Evolutionary conservation across 148 eudicot species (phyloP), one percentile per base, ranked within the genome.

Genomic region (Simmondsia chinensis): DNA sequence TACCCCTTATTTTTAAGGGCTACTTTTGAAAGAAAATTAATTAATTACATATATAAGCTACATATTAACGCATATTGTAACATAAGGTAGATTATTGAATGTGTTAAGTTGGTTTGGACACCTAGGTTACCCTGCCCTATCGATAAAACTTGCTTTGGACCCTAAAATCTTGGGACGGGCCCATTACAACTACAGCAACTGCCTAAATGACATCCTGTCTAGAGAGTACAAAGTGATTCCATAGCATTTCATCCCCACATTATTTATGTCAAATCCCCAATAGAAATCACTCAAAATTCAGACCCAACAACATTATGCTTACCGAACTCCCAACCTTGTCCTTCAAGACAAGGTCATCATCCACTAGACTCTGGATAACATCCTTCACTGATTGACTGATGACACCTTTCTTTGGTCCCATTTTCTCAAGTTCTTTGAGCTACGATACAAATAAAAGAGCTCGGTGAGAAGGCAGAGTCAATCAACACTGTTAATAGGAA

Each of bases 381-480:
- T 91, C 97, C 64, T 89, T 91, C 42, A 91, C 97, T 39, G 97
- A 85, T 39, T 91, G 97, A 52, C 66, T 72, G 62, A 91, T 91
- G 17, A 91, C 97, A 57, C 95, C 97, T 72, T 89, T 91, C 65
- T 79, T 91, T 12, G 97, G 95, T 30, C 97, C 97, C 67, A 63
- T 32, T 80, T 85, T 91, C 76, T 91, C 97, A 56, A 91, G 97
- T 73, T 85, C 97, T 75, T 91, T 91, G 22, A 85, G 95, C 97
- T 91, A 69, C 43, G 60, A 64, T 20, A 14, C 37, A 30, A 39
- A 34, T 13, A 52, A 20, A 12, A 57, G 16, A 38, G 52, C n/a
- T n/a, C n/a, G n/a, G n/a, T n/a, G n/a, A n/a, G n/a, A n/a, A n/a
- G n/a, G n/a, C n/a, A n/a, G n/a, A n/a, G n/a, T n/a, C n/a, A n/a